Evolutionary conservation across 371 early-diverging fungal species (phyloP).

Genomic region (Mortierella polycephala): DNA sequence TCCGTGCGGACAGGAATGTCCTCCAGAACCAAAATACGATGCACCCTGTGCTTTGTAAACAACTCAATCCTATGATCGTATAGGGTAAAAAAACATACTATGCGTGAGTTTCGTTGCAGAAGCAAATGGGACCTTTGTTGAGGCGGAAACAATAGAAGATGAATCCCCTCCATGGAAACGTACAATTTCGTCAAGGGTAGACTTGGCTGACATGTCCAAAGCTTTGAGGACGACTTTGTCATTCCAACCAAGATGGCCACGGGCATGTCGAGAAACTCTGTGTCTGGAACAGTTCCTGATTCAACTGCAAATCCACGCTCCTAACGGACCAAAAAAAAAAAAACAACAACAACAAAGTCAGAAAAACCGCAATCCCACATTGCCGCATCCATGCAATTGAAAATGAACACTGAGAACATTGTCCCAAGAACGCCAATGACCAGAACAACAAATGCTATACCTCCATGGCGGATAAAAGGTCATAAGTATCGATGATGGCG

Average conservation of each 20-base stretch:
- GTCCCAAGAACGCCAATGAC: background rate
- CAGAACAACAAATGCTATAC: conserved; percentile 6
- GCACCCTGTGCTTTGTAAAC: conserved; percentile 59
- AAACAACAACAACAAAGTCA: background rate
- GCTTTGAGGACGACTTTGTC: conserved; percentile 49
- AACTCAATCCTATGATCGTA: conserved; percentile 49
- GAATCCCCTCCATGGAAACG: conserved; percentile 6
- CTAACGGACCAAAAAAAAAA: conserved; percentile 14
- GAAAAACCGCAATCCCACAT: background rate
- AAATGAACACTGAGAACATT: conserved; percentile 1
- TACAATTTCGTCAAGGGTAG: conserved; percentile 49
- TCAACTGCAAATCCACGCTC: conserved; percentile 47
- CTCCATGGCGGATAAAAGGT: conserved; percentile 58
- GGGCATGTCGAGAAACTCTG: conserved; percentile 45
- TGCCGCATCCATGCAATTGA: background rate
- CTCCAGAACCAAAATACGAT: conserved; percentile 64
- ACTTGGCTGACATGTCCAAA: conserved; percentile 49
- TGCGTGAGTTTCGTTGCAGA: background rate
- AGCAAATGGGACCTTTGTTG: background rate
- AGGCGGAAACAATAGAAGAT: background rate
- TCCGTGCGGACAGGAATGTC: conserved; percentile 28
- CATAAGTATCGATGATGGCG: conserved; percentile 67
- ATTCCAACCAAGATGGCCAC: conserved; percentile 53
- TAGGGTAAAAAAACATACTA: background rate
- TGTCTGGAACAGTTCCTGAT: conserved; percentile 25